These are phyloP conservation scores for Gremmenia infestans DNA, from an alignment of 2,329 filamentous ascomycete species.

Conservation along the genomic window DNA sequence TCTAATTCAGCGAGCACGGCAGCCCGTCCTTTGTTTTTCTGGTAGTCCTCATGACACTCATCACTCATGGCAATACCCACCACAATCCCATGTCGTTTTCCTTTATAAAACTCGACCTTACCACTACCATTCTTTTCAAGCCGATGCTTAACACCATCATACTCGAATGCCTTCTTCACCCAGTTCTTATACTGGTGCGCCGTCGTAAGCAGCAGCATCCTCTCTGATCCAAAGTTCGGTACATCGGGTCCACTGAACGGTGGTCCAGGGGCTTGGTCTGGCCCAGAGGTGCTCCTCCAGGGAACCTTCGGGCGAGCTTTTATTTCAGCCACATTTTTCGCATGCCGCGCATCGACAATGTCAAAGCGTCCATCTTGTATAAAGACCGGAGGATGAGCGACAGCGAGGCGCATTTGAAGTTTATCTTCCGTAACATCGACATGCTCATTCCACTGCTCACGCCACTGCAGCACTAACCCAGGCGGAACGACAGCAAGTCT, in stretches of 20 bases:
- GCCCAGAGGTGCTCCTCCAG: neutral
- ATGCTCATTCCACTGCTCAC: slow-evolving; percentile 16
- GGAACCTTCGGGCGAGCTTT: neutral
- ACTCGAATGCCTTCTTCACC: slow-evolving; percentile 7
- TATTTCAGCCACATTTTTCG: neutral
- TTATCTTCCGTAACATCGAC: slow-evolving; percentile 6
- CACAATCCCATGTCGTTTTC: slow-evolving; percentile 7
- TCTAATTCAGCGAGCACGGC: slow-evolving; percentile 11
- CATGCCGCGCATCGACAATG: neutral
- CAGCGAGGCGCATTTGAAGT: slow-evolving; percentile 12
- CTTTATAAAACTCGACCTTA: neutral
- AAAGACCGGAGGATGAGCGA: slow-evolving; percentile 8
- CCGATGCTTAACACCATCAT: neutral
- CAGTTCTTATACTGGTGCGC: slow-evolving; percentile 4
- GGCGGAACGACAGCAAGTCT: slow-evolving; percentile 17
- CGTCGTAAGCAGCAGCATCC: slow-evolving; percentile 17
- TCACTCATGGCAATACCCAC: slow-evolving; percentile 23
- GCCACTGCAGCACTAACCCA: slow-evolving; percentile 13
- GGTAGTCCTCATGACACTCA: slow-evolving; percentile 19
- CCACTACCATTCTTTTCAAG: neutral
- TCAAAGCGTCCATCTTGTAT: neutral
- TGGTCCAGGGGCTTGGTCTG: neutral
- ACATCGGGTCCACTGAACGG: neutral
- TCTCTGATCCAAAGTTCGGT: slow-evolving; percentile 7
- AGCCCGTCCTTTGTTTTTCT: slow-evolving; percentile 8